Evolutionary conservation across 2,329 filamentous ascomycete species (phyloP).

Genomic region (Spiromastix sp.): DNA sequence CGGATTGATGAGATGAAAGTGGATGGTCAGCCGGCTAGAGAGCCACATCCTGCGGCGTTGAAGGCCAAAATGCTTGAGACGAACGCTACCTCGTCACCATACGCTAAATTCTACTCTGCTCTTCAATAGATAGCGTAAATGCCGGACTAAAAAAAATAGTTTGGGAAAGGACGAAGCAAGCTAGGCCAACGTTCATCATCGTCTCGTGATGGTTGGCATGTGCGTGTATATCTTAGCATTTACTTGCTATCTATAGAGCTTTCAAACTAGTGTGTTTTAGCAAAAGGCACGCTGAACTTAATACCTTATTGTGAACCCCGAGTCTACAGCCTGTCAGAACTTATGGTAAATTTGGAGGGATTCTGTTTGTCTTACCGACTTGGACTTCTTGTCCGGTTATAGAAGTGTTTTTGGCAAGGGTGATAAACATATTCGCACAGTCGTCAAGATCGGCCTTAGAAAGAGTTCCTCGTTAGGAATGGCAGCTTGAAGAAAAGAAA

Average conservation of each 20-base stretch:
- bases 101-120: constrained; percentile 11
- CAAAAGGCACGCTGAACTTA: no score
- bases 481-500: no score
- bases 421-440: constrained; percentile 30
- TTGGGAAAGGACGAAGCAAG: no score
- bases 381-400: constrained; percentile 37
- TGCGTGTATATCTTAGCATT: no score
- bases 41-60: constrained; percentile 26
- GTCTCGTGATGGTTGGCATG: no score
- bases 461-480: constrained; percentile 6
- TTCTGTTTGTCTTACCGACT: constrained; percentile 28
- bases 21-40: constrained; percentile 26
- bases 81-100: constrained; percentile 15
- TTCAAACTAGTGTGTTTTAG: no score
- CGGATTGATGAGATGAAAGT: constrained; percentile 30
- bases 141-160: no score
- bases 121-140: no score
- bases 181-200: no score
- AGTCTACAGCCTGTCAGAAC: no score
- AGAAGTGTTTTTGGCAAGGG: constrained; percentile 34
- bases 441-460: constrained; percentile 32
- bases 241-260: no score
- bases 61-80: constrained; percentile 30
- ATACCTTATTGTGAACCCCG: neutral
- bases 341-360: neutral